Percentiles rank a stretch among this genome's conserved stretches.
These are phyloP conservation scores for Trichocladium uniseriatum DNA, from an alignment of 495 filamentous ascomycete species.

Conservation along the genomic window DNA sequence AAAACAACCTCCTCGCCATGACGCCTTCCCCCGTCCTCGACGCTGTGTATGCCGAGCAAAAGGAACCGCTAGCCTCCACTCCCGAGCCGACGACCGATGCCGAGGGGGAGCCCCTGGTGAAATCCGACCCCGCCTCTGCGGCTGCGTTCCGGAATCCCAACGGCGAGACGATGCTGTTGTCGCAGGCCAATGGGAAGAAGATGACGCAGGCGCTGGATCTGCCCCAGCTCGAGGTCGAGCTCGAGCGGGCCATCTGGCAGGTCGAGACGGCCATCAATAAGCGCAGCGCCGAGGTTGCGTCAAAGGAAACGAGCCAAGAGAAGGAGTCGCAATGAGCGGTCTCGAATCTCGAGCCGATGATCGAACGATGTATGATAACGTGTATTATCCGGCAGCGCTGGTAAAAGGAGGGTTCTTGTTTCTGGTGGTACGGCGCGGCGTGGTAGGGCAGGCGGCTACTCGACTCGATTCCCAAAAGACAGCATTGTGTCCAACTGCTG, in stretches of 20 bases:
- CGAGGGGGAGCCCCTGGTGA: slow-evolving; percentile 9
- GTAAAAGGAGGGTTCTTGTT: no score
- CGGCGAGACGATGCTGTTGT: slow-evolving; percentile 50
- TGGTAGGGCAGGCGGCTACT: no score
- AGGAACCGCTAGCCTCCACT: slow-evolving; percentile 20
- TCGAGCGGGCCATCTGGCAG: slow-evolving; percentile 83
- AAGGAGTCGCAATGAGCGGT: slow-evolving; percentile 17
- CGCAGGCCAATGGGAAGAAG: slow-evolving; percentile 49
- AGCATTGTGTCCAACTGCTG: no score
- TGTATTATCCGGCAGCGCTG: neutral
- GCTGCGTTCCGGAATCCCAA: slow-evolving; percentile 23
- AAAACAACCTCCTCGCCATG: slow-evolving; percentile 55
- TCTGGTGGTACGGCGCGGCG: no score
- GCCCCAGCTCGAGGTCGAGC: slow-evolving; percentile 76
- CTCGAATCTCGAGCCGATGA: neutral
- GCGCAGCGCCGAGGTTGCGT: slow-evolving; percentile 31
- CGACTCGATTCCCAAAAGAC: no score
- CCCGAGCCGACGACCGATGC: slow-evolving; percentile 21
- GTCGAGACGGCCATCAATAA: slow-evolving; percentile 59
- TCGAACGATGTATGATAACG: slow-evolving; percentile 13
- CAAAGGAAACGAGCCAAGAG: slow-evolving; percentile 10
- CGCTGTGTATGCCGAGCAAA: slow-evolving; percentile 53
- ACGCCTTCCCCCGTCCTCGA: slow-evolving; percentile 59
- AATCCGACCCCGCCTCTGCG: slow-evolving; percentile 14
- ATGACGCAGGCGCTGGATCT: slow-evolving; percentile 65